Percentiles rank a stretch among this genome's conserved stretches.
These are phyloP conservation scores for Penicillium subrubescens DNA, from an alignment of 495 filamentous ascomycete species.

Conservation along the genomic window DNA sequence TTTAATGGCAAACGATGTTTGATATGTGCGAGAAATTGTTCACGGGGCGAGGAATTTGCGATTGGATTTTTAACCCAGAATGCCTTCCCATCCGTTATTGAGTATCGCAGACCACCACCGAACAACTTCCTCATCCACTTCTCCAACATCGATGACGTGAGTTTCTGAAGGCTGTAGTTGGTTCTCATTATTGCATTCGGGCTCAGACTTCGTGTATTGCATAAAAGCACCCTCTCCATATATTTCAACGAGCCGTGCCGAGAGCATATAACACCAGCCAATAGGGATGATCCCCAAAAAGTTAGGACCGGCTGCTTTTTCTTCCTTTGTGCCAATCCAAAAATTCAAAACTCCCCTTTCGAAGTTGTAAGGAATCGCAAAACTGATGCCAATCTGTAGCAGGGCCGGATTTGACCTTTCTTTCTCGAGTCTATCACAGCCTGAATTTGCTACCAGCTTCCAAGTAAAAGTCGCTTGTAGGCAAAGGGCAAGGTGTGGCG, in stretches of 20 bases:
- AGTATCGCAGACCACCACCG: neutral
- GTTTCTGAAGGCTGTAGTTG: neutral
- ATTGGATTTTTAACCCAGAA: neutral
- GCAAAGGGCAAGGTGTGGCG: neutral
- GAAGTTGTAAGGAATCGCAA: neutral
- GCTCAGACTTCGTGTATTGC: neutral
- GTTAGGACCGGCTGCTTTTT: neutral
- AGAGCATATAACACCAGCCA: neutral
- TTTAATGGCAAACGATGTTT: neutral
- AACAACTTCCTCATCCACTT: neutral
- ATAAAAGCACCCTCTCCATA: neutral
- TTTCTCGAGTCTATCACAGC: neutral
- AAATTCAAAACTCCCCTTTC: neutral
- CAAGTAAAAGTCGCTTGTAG: neutral
- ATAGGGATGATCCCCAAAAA: neutral
- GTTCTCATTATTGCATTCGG: neutral
- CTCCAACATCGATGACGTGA: neutral
- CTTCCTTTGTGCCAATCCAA: neutral
- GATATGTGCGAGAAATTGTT: neutral
- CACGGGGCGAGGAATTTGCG: neutral
- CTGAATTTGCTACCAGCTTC: neutral
- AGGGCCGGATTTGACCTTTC: neutral
- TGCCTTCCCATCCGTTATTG: neutral
- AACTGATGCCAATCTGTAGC: neutral
- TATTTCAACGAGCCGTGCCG: neutral